Evolutionary conservation across 75 land plant genomes (phyloP).

Genomic region (Selaginella moellendorffii): DNA sequence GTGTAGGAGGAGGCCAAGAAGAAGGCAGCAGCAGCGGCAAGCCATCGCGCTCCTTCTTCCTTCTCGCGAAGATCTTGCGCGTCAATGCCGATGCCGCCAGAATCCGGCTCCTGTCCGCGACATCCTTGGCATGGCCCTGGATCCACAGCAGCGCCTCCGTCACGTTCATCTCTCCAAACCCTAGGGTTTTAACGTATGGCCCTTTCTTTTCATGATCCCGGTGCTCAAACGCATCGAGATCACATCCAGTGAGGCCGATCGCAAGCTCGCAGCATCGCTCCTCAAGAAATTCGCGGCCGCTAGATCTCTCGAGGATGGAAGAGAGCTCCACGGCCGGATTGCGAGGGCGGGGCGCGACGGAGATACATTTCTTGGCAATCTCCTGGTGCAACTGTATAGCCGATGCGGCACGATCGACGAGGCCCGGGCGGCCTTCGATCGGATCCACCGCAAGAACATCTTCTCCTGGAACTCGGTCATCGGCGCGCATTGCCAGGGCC

Average conservation of each 20-base stretch:
- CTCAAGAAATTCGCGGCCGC: not conserved
- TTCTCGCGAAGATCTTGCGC: not conserved
- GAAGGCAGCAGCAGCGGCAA: constrained; percentile 18
- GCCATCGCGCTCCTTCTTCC: constrained; percentile 4
- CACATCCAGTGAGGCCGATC: not conserved
- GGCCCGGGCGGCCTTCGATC: constrained; percentile 1
- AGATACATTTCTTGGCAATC: not conserved
- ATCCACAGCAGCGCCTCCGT: not conserved
- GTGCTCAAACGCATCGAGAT: not conserved
- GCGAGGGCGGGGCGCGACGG: not conserved
- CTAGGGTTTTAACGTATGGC: not conserved
- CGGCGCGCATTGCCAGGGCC: not conserved
- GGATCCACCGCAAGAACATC: not conserved
- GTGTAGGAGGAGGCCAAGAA: constrained; percentile 12
- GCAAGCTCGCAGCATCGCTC: not conserved
- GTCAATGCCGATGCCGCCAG: not conserved
- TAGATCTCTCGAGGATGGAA: not conserved
- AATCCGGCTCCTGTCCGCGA: not conserved
- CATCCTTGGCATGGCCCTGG: not conserved
- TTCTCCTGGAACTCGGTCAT: constrained; percentile 7
- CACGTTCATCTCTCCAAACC: not conserved
- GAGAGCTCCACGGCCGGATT: not conserved
- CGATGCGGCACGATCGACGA: not conserved
- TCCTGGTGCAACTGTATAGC: not conserved
- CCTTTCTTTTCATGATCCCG: not conserved